Evolutionary conservation across 2,329 filamentous ascomycete species (phyloP), one percentile per base, ranked within the genome.

Genomic region (Cryoendolithus antarcticus): DNA sequence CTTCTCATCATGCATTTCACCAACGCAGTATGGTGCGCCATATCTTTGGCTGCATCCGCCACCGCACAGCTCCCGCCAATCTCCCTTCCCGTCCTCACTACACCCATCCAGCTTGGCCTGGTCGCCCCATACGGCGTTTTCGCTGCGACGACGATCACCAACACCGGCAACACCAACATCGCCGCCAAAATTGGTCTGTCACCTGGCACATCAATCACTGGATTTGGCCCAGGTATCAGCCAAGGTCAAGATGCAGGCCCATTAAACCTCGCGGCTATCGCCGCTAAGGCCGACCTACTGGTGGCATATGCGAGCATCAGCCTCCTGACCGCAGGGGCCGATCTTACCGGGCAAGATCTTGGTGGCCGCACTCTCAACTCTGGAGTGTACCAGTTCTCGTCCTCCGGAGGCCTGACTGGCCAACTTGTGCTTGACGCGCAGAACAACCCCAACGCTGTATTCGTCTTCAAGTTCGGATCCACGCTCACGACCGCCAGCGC

Each of bases 131-230:
- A 32, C 39, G 34, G 29, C 13, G 34, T 41, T 11, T 30, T 38
- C 32, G 39, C 39, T 30, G 35, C 34, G 7, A 30, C 39, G 30
- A 37, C 39, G 9, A 42, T 42, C 40, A 42, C 40, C 40, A 42
- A 38, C 32, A 42, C 40, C 10, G 40, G 40, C 8, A 12, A 34
- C 13, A 42, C 40, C 6, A 24, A 33, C 31, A 21, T 42, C 32
- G 32, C 13, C 11, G 40, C 29, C 19, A 21, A 21, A 6, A 21
- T 21, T 21, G 19, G 19, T 21, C 19, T 21, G 19, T 21, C 19
- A 21, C 19, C 19, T 21, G 19, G 19, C 19, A 21, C 19, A 21
- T 21, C 19, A 6, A 21, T 21, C 19, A 21, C 19, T 29, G 19
- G 32, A 32, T 42, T n/a, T 35, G 35, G 15, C 30, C 41, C 41